Evolutionary conservation across 768 basidiomycete genomes (phyloP), one percentile per base, ranked within the genome.

Genomic region (Xerocomellus amylosporus): DNA sequence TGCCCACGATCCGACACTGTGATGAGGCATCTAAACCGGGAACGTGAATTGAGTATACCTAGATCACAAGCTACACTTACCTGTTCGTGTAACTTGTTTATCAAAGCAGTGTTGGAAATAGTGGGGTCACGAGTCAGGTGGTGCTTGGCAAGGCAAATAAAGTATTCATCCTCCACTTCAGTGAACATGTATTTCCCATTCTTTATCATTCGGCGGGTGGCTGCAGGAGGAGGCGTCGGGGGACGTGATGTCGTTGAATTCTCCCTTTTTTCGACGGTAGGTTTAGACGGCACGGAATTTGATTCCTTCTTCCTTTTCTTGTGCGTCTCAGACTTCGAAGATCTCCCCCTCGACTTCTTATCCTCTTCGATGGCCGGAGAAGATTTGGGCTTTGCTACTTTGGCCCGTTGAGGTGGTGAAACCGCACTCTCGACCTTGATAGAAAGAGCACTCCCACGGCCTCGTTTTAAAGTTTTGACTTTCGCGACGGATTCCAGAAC

Each of bases 21-120:
- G 88, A 58, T 84, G 79, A 26, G 84, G 80, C 74, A 88, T 74
- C 88, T 89, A 53, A 12, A 40, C 36, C n/a, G 10, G 8, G 22
- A 28, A 31, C 5, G n/a, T 59, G 8, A 59, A 37, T 40, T 10
- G 10, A 44, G 15, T 13, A 33, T 17, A 39, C 8, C 13, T 24
- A 15, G 34, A 34, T 36, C 15, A 46, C 8, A 17, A 1, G 12
- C n/a, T 20, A 39, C 20, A 42, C 69, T 30, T 49, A 83, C 86
- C 74, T 84, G 83, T 45, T 64, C 56, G 54, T 75, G 58, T 14
- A 86, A 49, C 37, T 71, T 74, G 22, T 64, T 55, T 20, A 74
- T 63, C 19, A 87, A 64, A 0, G 69, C 67, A 12, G 50, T 63
- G 4, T 64, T 63, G 14, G 79, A 72, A 52, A 78, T 75, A 12